These are phyloP conservation scores for Hyaloperonospora brassicae DNA, from an alignment of 352 stramenopile genomes.

Conservation along the genomic window DNA sequence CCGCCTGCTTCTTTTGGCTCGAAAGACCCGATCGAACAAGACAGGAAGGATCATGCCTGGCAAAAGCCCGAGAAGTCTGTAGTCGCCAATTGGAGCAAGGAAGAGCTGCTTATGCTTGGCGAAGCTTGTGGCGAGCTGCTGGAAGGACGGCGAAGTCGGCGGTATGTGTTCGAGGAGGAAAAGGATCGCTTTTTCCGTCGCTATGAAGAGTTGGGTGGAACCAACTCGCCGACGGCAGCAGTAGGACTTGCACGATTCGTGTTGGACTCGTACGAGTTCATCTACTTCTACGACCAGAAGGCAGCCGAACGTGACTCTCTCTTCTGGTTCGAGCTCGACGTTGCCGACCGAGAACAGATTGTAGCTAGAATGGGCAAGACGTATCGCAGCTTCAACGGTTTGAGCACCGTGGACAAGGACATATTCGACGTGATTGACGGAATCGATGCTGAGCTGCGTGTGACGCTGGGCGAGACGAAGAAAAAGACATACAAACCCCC, in stretches of 20 bases:
- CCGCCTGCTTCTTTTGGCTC: background rate
- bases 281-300: conserved; percentile 35
- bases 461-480: conserved; percentile 26
- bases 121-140: conserved; percentile 32
- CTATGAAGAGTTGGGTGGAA: conserved; percentile 30
- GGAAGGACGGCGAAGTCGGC: conserved; percentile 25
- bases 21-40: conserved; percentile 13
- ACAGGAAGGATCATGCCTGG: conserved; percentile 9
- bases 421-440: conserved; percentile 29
- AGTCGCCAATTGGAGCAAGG: conserved; percentile 26
- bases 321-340: conserved; percentile 29
- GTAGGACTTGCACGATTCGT: conserved; percentile 28
- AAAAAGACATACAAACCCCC: conserved; percentile 33
- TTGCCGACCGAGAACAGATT: conserved; percentile 18
- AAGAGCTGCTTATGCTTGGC: conserved; percentile 27
- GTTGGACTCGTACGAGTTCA: conserved; percentile 40
- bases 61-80: conserved; percentile 22
- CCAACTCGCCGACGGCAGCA: conserved; percentile 17
- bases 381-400: conserved; percentile 32
- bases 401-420: conserved; percentile 28
- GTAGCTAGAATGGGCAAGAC: conserved; percentile 23
- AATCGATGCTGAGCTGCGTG: conserved; percentile 24
- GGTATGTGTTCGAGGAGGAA: conserved; percentile 38
- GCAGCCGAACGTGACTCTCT: conserved; percentile 18
- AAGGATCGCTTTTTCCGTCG: conserved; percentile 30